phyloP scores from a whole-genome alignment of 2,329 filamentous ascomycete genomes.

The Diplocarpon mali region DNA sequence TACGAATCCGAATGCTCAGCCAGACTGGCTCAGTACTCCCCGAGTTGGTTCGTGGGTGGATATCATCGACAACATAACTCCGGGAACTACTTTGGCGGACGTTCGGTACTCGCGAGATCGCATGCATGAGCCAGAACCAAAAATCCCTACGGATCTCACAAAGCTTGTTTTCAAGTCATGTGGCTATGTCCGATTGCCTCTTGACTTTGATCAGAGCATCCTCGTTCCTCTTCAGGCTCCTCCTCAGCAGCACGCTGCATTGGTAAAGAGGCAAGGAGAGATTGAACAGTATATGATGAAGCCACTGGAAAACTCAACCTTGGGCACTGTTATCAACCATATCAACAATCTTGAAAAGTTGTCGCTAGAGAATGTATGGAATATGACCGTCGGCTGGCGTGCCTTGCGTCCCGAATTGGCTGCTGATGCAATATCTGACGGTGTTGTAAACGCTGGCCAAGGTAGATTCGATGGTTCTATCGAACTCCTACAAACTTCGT shows the following conservation, averaged over 20 bases:
- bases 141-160: conserved; percentile 13
- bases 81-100: conserved; percentile 33
- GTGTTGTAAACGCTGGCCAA: conserved; percentile 16
- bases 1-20: conserved; percentile 6
- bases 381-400: conserved; percentile 20
- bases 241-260: conserved; percentile 7
- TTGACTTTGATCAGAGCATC: conserved; percentile 24
- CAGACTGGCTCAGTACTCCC: conserved; percentile 29
- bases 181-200: conserved; percentile 23
- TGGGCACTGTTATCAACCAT: conserved; percentile 22
- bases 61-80: conserved; percentile 38
- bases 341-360: conserved; percentile 16
- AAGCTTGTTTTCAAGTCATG: conserved; percentile 24
- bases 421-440: conserved; percentile 19
- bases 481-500: conserved; percentile 6
- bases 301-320: conserved; percentile 13
- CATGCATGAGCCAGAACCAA: conserved; percentile 19
- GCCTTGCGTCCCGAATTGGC: conserved; percentile 4
- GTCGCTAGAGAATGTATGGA: conserved; percentile 22
- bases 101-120: conserved; percentile 30
- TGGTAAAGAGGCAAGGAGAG: conserved; percentile 19
- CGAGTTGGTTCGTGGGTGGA: conserved; percentile 37
- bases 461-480: conserved; percentile 24
- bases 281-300: conserved; percentile 25
- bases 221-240: conserved; percentile 10